Conservation (phyloP, 768 basidiomycete genomes). For the Phanerodontia chrysosporium region DNA sequence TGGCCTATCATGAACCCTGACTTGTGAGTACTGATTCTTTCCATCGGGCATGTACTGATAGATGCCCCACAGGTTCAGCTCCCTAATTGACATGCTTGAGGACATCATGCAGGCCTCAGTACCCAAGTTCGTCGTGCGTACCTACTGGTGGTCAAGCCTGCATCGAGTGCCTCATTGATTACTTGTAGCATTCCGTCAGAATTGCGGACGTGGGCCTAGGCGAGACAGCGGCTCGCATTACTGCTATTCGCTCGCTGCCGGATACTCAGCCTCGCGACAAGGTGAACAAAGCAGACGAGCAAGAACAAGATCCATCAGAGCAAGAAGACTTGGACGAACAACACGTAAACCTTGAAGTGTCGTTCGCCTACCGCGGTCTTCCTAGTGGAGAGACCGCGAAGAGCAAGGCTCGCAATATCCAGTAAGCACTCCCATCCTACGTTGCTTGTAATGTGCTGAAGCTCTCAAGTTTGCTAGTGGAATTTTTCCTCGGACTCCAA, state of each 20-base stretch:
- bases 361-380: slow-evolving; percentile 59
- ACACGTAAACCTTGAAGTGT: slow-evolving; percentile 66
- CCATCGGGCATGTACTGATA: background rate
- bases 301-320: slow-evolving; percentile 16
- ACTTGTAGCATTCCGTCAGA: slow-evolving; percentile 48
- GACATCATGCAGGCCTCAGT: slow-evolving; percentile 53
- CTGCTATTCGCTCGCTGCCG: slow-evolving; percentile 59
- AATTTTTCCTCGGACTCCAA: slow-evolving; percentile 59
- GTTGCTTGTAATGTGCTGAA: background rate
- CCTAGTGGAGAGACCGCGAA: slow-evolving; percentile 36
- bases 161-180: slow-evolving; percentile 4
- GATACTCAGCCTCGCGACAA: slow-evolving; percentile 29
- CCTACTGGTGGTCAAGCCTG: slow-evolving; percentile 16
- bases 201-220: slow-evolving; percentile 72
- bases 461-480: slow-evolving; percentile 44
- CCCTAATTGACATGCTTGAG: slow-evolving; percentile 59
- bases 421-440: slow-evolving; percentile 20
- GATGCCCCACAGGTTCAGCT: slow-evolving; percentile 33
- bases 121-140: slow-evolving; percentile 37
- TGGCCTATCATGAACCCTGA: slow-evolving; percentile 78
- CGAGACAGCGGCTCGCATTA: slow-evolving; percentile 62
- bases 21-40: slow-evolving; percentile 25
- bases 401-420: slow-evolving; percentile 48
- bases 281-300: slow-evolving; percentile 27
- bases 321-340: slow-evolving; percentile 36